Evolutionary conservation across 345 rosid genomes (phyloP).

Genomic region (Hevea brasiliensis): DNA sequence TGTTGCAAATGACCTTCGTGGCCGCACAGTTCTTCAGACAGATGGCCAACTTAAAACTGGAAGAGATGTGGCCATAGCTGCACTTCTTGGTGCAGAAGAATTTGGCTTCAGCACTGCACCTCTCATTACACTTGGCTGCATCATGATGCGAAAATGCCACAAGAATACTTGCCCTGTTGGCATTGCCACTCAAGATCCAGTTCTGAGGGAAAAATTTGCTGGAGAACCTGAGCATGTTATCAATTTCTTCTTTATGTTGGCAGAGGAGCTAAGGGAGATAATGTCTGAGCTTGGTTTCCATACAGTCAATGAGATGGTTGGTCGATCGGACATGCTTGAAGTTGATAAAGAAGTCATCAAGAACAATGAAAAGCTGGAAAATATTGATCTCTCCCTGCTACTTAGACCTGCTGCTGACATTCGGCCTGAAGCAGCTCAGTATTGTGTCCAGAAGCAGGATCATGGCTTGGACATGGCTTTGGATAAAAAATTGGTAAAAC

Average conservation of each 20-base stretch:
- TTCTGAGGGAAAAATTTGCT: slow-evolving; percentile 94
- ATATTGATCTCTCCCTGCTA: slow-evolving; percentile 81
- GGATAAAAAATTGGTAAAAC: slow-evolving; percentile 67
- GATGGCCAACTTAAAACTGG: slow-evolving; percentile 99
- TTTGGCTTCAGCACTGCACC: slow-evolving; percentile 99
- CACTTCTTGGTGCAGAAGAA: slow-evolving; percentile 99
- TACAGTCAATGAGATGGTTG: slow-evolving; percentile 86
- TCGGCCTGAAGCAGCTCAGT: slow-evolving; percentile 92
- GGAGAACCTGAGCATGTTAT: slow-evolving; percentile 99
- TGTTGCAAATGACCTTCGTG: slow-evolving; percentile 98
- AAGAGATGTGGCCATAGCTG: slow-evolving; percentile 94
- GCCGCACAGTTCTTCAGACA: slow-evolving; percentile 95
- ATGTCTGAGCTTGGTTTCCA: slow-evolving; percentile 92
- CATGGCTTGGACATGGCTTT: slow-evolving; percentile 95
- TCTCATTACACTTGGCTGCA: slow-evolving; percentile 96
- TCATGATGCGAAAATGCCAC: slow-evolving; percentile 99
- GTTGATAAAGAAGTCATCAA: slow-evolving; percentile 79
- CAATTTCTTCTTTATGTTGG: slow-evolving; percentile 96
- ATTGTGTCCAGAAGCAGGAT: slow-evolving; percentile 92
- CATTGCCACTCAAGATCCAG: slow-evolving; percentile 99
- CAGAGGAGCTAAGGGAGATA: slow-evolving; percentile 96
- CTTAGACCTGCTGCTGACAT: slow-evolving; percentile 94
- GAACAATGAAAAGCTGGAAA: slow-evolving; percentile 79
- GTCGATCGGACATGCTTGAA: slow-evolving; percentile 98
- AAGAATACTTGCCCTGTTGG: slow-evolving; percentile 99